phyloP scores from a whole-genome alignment of 2,329 filamentous ascomycete species.

The Colletotrichum karsti region DNA sequence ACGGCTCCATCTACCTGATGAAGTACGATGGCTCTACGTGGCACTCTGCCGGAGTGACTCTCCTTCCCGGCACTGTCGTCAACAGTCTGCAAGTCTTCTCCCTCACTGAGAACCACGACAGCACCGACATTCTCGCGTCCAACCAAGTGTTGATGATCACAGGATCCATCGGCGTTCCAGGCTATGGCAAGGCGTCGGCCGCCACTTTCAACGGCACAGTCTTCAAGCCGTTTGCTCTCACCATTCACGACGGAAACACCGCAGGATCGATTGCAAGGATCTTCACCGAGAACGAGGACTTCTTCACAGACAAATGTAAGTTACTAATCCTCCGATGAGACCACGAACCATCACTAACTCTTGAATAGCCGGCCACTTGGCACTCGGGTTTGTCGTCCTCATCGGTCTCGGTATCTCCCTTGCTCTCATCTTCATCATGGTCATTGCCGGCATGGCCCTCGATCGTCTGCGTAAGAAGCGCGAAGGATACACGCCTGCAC shows the following conservation, averaged over 20 bases:
- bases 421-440: constrained; percentile 79
- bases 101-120: constrained; percentile 72
- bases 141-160: constrained; percentile 82
- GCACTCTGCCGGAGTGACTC: constrained; percentile 68
- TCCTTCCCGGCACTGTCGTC: constrained; percentile 74
- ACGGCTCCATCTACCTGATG: constrained; percentile 78
- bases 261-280: constrained; percentile 81
- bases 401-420: constrained; percentile 84
- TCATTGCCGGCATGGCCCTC: constrained; percentile 77
- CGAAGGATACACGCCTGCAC: constrained; percentile 83
- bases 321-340: constrained; percentile 29
- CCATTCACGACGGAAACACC: constrained; percentile 70
- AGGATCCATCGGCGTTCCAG: constrained; percentile 80
- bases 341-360: constrained; percentile 32
- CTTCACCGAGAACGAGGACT: constrained; percentile 83
- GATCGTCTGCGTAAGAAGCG: constrained; percentile 80
- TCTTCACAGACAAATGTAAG: constrained; percentile 74
- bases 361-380: constrained; percentile 62
- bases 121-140: constrained; percentile 69
- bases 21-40: constrained; percentile 82
- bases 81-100: constrained; percentile 84
- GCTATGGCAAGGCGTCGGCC: constrained; percentile 84
- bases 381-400: constrained; percentile 80
- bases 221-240: constrained; percentile 82
- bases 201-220: constrained; percentile 86